Conservation (phyloP, 345 rosid species). For the Psidium friedrichsthalianum region DNA sequence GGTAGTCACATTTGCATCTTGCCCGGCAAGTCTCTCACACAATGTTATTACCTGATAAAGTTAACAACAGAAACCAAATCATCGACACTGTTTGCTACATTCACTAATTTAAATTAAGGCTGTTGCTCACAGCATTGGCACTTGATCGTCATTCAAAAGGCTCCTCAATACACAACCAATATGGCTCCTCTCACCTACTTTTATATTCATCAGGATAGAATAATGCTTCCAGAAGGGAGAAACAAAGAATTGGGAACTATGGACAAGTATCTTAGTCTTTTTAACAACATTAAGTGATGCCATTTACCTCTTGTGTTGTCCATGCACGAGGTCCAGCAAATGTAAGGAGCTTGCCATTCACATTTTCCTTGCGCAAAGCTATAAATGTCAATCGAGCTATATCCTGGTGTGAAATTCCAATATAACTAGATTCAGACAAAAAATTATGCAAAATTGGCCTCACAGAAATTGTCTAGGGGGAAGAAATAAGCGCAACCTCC, state of each 20-base stretch:
- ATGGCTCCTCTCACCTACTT: background rate
- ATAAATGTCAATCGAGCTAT: constrained; percentile 78
- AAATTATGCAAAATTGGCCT: background rate
- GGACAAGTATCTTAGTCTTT: background rate
- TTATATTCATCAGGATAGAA: background rate
- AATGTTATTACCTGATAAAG: constrained; percentile 61
- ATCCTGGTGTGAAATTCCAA: constrained; percentile 36
- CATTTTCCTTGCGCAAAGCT: constrained; percentile 72
- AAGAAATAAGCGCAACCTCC: background rate
- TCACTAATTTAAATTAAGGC: background rate
- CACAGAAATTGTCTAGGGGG: background rate
- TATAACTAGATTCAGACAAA: background rate
- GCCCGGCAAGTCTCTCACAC: constrained; percentile 95
- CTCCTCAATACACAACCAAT: background rate
- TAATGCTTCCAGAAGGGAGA: background rate
- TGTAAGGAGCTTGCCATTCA: constrained; percentile 69
- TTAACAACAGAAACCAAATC: background rate
- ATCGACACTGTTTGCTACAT: background rate
- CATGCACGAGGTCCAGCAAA: constrained; percentile 98
- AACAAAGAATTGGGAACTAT: background rate
- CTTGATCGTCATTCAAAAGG: background rate
- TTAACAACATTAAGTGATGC: background rate
- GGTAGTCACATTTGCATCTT: constrained; percentile 93
- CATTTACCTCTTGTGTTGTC: constrained; percentile 89
- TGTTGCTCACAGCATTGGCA: background rate